Base-by-base conservation (phyloP, 495 filamentous ascomycete genomes). In the Xylaria cubensis region DNA sequence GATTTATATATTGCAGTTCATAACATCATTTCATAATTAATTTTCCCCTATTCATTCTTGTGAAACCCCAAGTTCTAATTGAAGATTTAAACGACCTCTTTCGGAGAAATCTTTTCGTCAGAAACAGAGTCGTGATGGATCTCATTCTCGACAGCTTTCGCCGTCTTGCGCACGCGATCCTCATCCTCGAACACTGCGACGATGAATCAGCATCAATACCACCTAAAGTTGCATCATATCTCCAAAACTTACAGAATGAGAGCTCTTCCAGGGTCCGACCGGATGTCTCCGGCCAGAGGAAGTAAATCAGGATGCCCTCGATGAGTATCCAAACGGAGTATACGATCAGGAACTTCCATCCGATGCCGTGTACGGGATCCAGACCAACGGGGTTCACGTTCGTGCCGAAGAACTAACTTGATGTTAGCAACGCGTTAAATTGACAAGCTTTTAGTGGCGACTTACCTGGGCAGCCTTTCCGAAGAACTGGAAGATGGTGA, bases 351-450 rank as follows among this genome's bases (percentile, higher is more conserved):
- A 88, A 91, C 74, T 85, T 88, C 90, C 90, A 92, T 15, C 82
- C 80, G 61, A 91, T 89, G 26, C 79, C 83, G 36, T 80, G 64
- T 17, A 73, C 36, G 1, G 77, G 77, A 44, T 79, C 81, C 17
- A 92, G 78, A 34, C 88, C 90, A 51, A 92, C 85, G 0, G 90
- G 89, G 78, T 92, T 92, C 64, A 91, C 86, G 72, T 89, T 90
- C 1, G 85, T 89, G 62, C 89, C 89, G 75, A 89, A 88, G 79
- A 90, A 89, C 71, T 80, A 59, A 3, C 26, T 15, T 0, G 5
- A 2, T 17, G 64, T 65, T 17, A 61, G 63, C 1, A n/a, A 46
- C 34, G 7, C 13, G 8, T 46, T 19, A 6, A 19, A 48, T 4
- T 48, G 13, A 19, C 17, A 3, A 44, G 1, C 32, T 32, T 17